A percentile compares a stretch with the other conserved stretches of the same genome.
phyloP scores from a whole-genome alignment of 208 protist species.

The Sergeia podlipaevii region DNA sequence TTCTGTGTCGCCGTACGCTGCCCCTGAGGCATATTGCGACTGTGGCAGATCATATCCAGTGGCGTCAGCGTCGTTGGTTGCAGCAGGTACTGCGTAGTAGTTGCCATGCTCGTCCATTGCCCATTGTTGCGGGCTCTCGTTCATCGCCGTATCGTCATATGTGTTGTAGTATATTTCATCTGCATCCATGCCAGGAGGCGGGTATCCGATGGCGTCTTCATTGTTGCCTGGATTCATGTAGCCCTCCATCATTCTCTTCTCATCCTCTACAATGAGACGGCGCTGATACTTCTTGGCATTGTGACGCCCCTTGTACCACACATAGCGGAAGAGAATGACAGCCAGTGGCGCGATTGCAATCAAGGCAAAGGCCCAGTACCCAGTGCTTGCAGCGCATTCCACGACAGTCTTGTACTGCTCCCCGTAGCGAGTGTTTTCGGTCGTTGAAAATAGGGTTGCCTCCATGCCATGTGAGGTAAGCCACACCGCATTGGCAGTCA shows the following conservation, averaged over 20 bases:
- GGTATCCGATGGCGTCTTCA: background rate
- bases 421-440: constrained; percentile 31
- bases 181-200: background rate
- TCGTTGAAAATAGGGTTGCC: constrained; percentile 39
- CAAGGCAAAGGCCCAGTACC: constrained; percentile 62
- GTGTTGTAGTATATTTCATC: background rate
- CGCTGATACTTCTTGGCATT: constrained; percentile 49
- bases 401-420: constrained; percentile 7
- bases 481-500: constrained; percentile 12
- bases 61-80: constrained; percentile 5
- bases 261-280: constrained; percentile 48
- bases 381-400: constrained; percentile 26
- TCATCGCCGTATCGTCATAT: background rate
- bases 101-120: constrained; percentile 48
- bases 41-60: background rate
- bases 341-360: constrained; percentile 36
- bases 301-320: constrained; percentile 47
- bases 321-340: constrained; percentile 45
- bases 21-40: background rate
- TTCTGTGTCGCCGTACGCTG: background rate
- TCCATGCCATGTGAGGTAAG: constrained; percentile 22
- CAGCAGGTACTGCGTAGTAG: constrained; percentile 38
- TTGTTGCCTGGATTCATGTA: constrained; percentile 16
- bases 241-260: constrained; percentile 49
- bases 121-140: constrained; percentile 19